Percentiles rank a stretch among this genome's conserved stretches.
phyloP scores from a whole-genome alignment of 306 rosid genomes.

The Prunus mira region DNA sequence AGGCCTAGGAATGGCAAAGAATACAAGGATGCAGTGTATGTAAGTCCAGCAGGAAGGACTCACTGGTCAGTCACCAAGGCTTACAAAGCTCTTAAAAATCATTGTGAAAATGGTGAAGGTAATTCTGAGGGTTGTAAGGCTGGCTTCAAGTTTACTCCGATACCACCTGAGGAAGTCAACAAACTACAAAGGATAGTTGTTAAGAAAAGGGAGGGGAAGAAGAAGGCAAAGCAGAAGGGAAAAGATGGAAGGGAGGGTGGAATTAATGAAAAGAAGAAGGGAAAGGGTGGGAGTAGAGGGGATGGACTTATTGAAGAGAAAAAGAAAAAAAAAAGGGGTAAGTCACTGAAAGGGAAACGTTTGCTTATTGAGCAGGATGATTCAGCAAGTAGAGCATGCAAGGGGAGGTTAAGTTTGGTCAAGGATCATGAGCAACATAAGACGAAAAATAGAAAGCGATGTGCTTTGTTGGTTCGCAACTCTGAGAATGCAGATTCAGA shows the following conservation, averaged over 20 bases:
- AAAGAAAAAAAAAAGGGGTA: conserved; percentile 37
- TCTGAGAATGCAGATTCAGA: conserved; percentile 61
- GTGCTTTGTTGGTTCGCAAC: conserved; percentile 67
- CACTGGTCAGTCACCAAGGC: conserved; percentile 98
- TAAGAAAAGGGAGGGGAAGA: conserved; percentile 27
- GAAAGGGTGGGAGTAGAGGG: conserved; percentile 24
- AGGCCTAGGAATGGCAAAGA: conserved; percentile 61
- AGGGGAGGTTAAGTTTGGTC: conserved; percentile 25
- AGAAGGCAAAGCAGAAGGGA: conserved; percentile 2
- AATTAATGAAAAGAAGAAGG: conserved; percentile 5
- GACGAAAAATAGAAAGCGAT: conserved; percentile 49
- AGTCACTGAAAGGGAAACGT: conserved; percentile 39
- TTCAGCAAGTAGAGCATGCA: conserved; percentile 18
- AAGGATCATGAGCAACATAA: conserved; percentile 47
- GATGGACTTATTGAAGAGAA: conserved; percentile 29
- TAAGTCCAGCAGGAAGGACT: conserved; percentile 65
- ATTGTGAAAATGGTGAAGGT: conserved; percentile 62
- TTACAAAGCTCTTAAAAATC: conserved; percentile 55
- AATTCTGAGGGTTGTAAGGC: conserved; percentile 44
- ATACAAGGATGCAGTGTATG: conserved; percentile 81
- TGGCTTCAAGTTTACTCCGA: conserved; percentile 68
- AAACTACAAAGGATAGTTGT: conserved; percentile 46
- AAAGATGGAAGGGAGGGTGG: conserved; percentile 2
- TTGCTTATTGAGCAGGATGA: conserved; percentile 26
- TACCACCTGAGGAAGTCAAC: conserved; percentile 62